A percentile compares a stretch with the other conserved stretches of the same genome.
Evolutionary conservation across 1,284 basidiomycete genomes (phyloP).

Genomic region (Papiliotrema flavescens): DNA sequence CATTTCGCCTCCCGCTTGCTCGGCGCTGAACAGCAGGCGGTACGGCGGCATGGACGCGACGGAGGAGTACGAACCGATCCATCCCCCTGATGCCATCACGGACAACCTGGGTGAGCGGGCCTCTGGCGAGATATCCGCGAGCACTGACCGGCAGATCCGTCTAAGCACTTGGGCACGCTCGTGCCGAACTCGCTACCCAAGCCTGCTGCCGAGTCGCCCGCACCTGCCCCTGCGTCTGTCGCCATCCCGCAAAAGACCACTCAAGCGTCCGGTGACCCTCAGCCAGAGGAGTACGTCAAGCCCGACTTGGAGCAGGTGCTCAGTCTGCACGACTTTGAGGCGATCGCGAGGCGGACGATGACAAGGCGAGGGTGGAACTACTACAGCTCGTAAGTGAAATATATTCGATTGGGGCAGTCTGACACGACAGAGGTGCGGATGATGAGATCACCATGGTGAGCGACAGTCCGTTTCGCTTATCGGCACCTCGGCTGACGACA

Average conservation of each 20-base stretch:
- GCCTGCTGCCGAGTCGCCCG: conserved; percentile 15
- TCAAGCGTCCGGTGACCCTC: conserved; percentile 12
- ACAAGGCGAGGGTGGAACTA: conserved; percentile 83
- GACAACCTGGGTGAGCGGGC: conserved; percentile 64
- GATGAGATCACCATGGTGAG: conserved; percentile 72
- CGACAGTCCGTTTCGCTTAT: neutral
- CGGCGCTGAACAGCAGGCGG: conserved; percentile 42
- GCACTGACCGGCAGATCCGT: conserved; percentile 16
- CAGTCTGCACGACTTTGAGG: conserved; percentile 88
- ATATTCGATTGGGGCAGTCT: neutral
- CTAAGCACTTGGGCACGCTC: conserved; percentile 59
- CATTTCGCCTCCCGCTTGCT: neutral
- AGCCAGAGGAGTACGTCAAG: conserved; percentile 39
- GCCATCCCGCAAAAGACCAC: conserved; percentile 50
- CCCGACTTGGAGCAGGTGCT: conserved; percentile 74
- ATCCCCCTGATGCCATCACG: conserved; percentile 81
- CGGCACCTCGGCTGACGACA: conserved; percentile 1
- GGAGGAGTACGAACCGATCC: conserved; percentile 78
- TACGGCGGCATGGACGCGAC: conserved; percentile 76
- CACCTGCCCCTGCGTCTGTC: conserved; percentile 36
- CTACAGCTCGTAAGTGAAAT: conserved; percentile 59
- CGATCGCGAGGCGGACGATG: conserved; percentile 69
- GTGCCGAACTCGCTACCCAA: conserved; percentile 56
- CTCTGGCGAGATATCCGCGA: neutral
- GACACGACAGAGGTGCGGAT: conserved; percentile 60